Conservation (phyloP, 345 rosid genomes). For the Syzygium aqueum region DNA sequence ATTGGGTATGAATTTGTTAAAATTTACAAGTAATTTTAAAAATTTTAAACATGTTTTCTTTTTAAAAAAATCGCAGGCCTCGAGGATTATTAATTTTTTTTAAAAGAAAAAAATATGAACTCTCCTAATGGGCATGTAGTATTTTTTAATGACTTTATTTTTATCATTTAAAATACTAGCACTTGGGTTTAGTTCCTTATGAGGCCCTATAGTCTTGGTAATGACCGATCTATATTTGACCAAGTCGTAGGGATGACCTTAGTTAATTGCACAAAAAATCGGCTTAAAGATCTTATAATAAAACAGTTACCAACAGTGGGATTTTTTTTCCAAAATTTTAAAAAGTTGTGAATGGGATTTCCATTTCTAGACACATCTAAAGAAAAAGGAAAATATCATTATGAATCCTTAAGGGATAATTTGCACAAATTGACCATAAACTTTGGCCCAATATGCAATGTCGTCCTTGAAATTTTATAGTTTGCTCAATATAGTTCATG, state of each 20-base stretch:
- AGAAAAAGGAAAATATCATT: background rate
- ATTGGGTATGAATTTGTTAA: background rate
- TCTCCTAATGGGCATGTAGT: background rate
- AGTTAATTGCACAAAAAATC: background rate
- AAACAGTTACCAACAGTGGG: background rate
- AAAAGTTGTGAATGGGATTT: background rate
- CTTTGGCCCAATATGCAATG: no score
- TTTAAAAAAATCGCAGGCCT: background rate
- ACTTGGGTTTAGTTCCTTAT: background rate
- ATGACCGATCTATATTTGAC: background rate
- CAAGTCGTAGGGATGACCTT: background rate
- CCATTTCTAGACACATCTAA: background rate
- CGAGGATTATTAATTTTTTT: background rate
- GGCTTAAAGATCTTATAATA: background rate
- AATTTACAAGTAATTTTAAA: background rate
- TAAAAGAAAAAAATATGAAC: background rate
- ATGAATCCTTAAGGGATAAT: no score
- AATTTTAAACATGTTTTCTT: background rate
- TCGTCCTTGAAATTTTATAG: no score
- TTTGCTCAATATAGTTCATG: no score
- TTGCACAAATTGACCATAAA: no score
- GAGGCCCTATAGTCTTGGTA: background rate
- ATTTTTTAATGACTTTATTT: background rate
- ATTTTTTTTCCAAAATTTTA: background rate
- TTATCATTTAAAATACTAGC: background rate